Conservation (phyloP, 2,329 filamentous ascomycete species). For the Zymoseptoria ardabiliae region DNA sequence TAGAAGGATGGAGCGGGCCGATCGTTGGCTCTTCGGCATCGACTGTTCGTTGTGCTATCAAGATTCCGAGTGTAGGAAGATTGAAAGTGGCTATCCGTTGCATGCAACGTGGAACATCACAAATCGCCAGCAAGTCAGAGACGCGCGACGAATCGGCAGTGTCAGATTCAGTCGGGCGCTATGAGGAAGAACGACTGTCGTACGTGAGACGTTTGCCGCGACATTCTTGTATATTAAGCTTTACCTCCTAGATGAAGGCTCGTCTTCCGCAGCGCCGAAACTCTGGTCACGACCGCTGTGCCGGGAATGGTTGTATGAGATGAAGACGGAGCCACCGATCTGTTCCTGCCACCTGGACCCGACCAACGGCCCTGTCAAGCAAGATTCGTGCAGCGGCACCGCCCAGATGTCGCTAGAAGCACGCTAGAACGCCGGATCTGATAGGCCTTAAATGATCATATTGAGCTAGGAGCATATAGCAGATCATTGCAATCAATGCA, state of each 20-base stretch:
- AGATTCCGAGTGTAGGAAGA: neutral
- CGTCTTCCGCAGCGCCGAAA: neutral
- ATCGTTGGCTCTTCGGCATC: constrained; percentile 1
- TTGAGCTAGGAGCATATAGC: neutral
- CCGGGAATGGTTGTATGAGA: neutral
- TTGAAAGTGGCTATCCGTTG: neutral
- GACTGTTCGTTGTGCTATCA: neutral
- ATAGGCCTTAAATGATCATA: neutral
- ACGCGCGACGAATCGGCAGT: neutral
- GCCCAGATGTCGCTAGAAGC: neutral
- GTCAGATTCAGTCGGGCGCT: neutral
- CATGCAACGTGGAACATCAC: neutral
- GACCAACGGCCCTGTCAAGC: neutral
- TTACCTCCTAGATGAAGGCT: neutral
- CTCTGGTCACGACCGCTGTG: neutral
- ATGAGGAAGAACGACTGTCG: neutral
- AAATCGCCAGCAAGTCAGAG: neutral
- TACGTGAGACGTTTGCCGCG: neutral
- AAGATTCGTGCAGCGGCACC: neutral
- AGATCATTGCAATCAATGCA: neutral
- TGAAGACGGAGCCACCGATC: neutral
- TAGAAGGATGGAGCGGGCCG: neutral
- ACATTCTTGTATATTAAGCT: neutral
- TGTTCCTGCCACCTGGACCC: neutral
- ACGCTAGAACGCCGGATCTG: neutral